Evolutionary conservation across 2,329 filamentous ascomycete species (phyloP).

Genomic region (Cytospora leucostoma): DNA sequence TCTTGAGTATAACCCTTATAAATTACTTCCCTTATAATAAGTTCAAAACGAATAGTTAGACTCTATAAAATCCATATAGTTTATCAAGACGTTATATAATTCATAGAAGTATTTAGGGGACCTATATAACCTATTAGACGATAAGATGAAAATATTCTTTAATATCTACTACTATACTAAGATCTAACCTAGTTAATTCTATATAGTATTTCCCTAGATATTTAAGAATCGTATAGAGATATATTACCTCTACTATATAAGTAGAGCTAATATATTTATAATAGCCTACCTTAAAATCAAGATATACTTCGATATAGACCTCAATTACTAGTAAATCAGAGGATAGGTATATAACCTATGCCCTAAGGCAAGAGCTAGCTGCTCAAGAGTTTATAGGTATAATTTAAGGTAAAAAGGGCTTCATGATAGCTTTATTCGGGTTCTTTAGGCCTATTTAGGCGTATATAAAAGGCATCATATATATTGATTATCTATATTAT

Average conservation of each 20-base stretch:
- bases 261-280: neutral
- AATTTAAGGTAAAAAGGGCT: too few species aligned
- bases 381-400: too few species aligned
- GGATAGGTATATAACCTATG: too few species aligned
- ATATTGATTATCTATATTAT: too few species aligned
- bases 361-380: too few species aligned
- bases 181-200: neutral
- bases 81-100: neutral
- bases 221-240: neutral
- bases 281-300: neutral
- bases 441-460: too few species aligned
- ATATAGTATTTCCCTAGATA: neutral
- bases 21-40: neutral
- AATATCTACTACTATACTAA: slow-evolving; percentile 1
- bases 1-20: neutral
- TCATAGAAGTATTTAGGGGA: neutral
- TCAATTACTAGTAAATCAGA: neutral
- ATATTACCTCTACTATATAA: neutral
- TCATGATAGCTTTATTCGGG: too few species aligned
- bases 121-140: neutral
- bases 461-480: too few species aligned
- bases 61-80: neutral
- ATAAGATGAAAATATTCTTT: slow-evolving; percentile 1
- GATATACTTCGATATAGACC: neutral
- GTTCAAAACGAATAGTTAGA: neutral